Evolutionary conservation across 2,329 filamentous ascomycete genomes (phyloP).

Genomic region (Claviceps sp.): DNA sequence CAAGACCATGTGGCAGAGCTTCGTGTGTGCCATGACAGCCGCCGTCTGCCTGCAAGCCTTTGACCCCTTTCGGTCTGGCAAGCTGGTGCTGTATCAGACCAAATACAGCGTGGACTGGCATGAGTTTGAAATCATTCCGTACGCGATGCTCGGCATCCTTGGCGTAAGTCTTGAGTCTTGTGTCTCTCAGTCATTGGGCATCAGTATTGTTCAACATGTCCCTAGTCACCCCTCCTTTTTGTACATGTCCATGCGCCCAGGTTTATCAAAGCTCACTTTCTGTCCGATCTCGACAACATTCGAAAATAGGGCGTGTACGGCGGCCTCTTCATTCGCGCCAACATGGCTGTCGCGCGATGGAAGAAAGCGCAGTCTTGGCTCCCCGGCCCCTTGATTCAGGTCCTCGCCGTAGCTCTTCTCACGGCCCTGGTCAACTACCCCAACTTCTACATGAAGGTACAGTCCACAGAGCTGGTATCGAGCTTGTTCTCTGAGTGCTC

Average conservation of each 20-base stretch:
- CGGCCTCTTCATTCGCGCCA: slow-evolving; percentile 85
- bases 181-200: slow-evolving; percentile 5
- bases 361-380: slow-evolving; percentile 54
- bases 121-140: slow-evolving; percentile 84
- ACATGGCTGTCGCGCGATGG: slow-evolving; percentile 76
- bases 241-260: not conserved
- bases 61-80: slow-evolving; percentile 88
- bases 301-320: slow-evolving; percentile 64
- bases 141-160: slow-evolving; percentile 70
- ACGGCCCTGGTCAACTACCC: slow-evolving; percentile 90
- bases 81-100: slow-evolving; percentile 91
- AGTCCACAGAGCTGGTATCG: slow-evolving; percentile 82
- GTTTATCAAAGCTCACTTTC: not conserved
- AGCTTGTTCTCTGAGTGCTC: slow-evolving; percentile 86
- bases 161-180: slow-evolving; percentile 36
- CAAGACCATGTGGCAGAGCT: slow-evolving; percentile 99
- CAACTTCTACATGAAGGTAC: slow-evolving; percentile 90
- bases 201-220: not conserved
- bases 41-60: slow-evolving; percentile 85
- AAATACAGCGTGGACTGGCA: slow-evolving; percentile 89
- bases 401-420: slow-evolving; percentile 62
- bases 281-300: not conserved
- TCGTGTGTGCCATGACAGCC: slow-evolving; percentile 98
- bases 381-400: slow-evolving; percentile 65
- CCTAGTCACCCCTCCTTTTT: not conserved